Base-by-base conservation (phyloP, 331 rosid genomes). In the Phaseolus coccineus region DNA sequence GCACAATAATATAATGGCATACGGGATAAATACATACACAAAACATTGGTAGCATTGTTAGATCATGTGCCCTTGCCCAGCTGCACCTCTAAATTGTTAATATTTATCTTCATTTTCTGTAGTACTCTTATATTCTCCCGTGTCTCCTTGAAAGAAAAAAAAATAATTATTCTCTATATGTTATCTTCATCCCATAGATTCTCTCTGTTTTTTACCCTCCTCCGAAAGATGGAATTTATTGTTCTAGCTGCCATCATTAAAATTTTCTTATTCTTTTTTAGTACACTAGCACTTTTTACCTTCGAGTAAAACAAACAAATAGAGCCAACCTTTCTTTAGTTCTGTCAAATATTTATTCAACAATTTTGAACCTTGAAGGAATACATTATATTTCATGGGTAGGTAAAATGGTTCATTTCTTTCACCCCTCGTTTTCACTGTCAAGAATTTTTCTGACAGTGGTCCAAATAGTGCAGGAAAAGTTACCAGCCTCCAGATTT, bases 11-110 rank as follows among this genome's bases (percentile, higher is more conserved):
- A 64, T 71, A 64, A 35, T 33, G 4, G 4, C 51, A 66, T 84
- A 50, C 24, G 64, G 39, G 74, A 81, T 86, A 83, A 86, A 71
- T 81, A 64, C 44, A 73, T 81, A 12, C 51, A 58, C 76, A 82
- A 80, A 69, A 71, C 80, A 77, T 52, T 73, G 47, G 50, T 55
- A 51, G 27, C 37, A 24, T 77, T 82, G 85, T 59, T 81, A 82
- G 81, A 81, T 85, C 87, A 84, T 86, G 90, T 84, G 87, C 91
- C 87, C 83, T 77, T 84, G 72, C 83, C 75, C 25, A 69, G 22
- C 69, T 77, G 77, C 89, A 71, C 30, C 83, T 73, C 73, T 69
- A 61, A 67, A 72, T 70, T 52, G 15, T 80, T 64, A 25, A 63
- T 63, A 30, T 74, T 69, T 35, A 30, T 71, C 69, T 19, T 76